These are phyloP conservation scores for Sextonia rubra DNA, from an alignment of 164 flowering plant species.

Conservation along the genomic window DNA sequence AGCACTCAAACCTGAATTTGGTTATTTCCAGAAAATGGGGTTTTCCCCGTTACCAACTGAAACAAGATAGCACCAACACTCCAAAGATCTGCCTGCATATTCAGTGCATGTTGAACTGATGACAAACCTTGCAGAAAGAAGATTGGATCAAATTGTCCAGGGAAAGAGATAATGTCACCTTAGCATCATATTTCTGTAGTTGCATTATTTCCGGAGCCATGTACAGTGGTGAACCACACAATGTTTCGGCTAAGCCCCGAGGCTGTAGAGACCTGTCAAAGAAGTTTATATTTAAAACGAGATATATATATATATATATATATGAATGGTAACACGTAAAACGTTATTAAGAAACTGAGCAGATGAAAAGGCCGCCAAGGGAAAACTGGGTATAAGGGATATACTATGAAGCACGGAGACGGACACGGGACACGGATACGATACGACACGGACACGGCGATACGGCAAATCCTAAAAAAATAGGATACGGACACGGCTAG, in stretches of 20 bases:
- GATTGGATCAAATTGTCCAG: not conserved
- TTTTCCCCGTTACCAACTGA: slow-evolving; percentile 89
- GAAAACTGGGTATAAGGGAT: not conserved
- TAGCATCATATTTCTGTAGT: slow-evolving; percentile 96
- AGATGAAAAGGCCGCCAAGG: not conserved
- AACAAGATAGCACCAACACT: slow-evolving; percentile 95
- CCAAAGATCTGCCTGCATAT: slow-evolving; percentile 99
- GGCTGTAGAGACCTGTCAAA: slow-evolving; percentile 80
- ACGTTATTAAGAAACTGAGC: not conserved
- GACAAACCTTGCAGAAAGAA: slow-evolving; percentile 7
- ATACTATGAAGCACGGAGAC: no score
- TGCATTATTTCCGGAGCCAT: slow-evolving; percentile 99
- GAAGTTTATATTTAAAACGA: not conserved
- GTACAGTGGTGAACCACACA: slow-evolving; percentile 99
- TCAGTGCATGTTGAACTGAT: slow-evolving; percentile 16
- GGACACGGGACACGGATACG: no score
- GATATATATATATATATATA: not conserved
- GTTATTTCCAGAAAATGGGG: slow-evolving; percentile 90
- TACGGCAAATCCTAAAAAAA: no score
- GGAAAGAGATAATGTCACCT: slow-evolving; percentile 44
- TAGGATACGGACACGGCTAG: no score
- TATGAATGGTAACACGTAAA: not conserved
- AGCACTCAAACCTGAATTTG: slow-evolving; percentile 66
- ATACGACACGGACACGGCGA: no score
- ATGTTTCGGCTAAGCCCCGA: slow-evolving; percentile 89